These are phyloP conservation scores for Cytospora piceae DNA, from an alignment of 2,329 filamentous ascomycete species.

Conservation along the genomic window DNA sequence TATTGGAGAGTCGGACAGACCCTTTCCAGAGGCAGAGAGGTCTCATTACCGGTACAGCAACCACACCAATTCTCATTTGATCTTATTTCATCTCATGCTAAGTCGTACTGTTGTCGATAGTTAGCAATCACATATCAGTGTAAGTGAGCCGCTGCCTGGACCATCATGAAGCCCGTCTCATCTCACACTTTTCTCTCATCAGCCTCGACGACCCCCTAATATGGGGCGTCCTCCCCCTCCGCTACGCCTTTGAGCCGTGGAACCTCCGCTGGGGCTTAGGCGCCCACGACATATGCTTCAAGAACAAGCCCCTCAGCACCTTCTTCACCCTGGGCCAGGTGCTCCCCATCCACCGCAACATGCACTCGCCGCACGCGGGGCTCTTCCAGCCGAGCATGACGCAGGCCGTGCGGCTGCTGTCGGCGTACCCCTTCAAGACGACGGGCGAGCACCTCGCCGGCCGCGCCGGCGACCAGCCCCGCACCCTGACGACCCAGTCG, in stretches of 20 bases:
- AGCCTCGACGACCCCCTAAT: conserved; percentile 93
- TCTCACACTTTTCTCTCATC: conserved; percentile 30
- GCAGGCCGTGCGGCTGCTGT: conserved; percentile 83
- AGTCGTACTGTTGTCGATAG: conserved; percentile 47
- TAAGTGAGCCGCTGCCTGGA: conserved; percentile 55
- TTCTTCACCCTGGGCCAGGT: conserved; percentile 94
- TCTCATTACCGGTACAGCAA: conserved; percentile 73
- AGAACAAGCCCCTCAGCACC: conserved; percentile 71
- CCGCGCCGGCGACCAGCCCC: conserved; percentile 17
- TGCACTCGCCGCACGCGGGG: conserved; percentile 79
- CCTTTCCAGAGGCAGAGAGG: conserved; percentile 70
- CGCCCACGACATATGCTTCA: conserved; percentile 94
- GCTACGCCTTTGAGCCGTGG: conserved; percentile 70
- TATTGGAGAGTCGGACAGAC: conserved; percentile 75
- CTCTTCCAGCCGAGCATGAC: conserved; percentile 88
- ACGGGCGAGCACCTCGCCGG: conserved; percentile 24
- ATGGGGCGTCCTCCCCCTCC: conserved; percentile 84
- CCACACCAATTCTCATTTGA: not conserved
- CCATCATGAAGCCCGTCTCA: too few relatives aligned
- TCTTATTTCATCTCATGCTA: conserved; percentile 12
- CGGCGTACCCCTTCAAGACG: conserved; percentile 55
- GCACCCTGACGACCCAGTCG: conserved; percentile 30
- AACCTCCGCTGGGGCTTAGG: conserved; percentile 89
- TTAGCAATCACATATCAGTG: conserved; percentile 89
- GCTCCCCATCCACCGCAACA: conserved; percentile 81